Base-by-base conservation (phyloP, 192 early-diverging fungal species). In the Coemansia sp. region DNA sequence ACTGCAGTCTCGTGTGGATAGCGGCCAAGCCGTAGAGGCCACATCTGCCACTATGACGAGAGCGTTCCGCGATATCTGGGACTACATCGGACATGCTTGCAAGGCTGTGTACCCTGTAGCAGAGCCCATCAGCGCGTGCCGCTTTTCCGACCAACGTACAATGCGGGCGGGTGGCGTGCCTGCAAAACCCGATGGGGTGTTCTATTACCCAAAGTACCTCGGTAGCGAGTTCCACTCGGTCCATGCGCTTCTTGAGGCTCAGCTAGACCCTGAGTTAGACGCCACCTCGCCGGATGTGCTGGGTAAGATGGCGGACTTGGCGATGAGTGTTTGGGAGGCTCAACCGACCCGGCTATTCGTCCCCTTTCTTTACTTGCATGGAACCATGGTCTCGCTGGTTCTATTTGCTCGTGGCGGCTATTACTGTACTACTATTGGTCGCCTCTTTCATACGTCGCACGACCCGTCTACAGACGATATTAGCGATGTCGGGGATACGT, bases 301-400 rank as follows among this genome's bases (percentile, higher is more conserved):
- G 15, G 58, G 58, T 6, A 55, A 62, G 12, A 69, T 69, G 57
- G 43, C 68, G 13, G 40, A 47, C 58, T 62, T 60, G 39, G 57
- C 55, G 2, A 6, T 47, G 27, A 24, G 40, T 3, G 58, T 33
- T 39, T 69, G 68, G 58, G 43, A 69, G 31, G 20, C 55, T n/a
- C 68, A 69, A 58, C 27, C 12, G 11, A 69, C 55, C 44, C 38
- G 55, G 20, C n/a, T 31, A 1, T 68, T 68, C 8, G 66, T 68
- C 2, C 66, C 66, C 7, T 52, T 60, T 8, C 10, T 68, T 31
- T 57, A 57, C 18, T 27, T 69, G 27, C 55, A 69, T 33, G 68
- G 68, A 0, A 7, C 41, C 9, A 5, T 12, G 1, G 16, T 34
- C 36, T 55, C 55, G 15, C 20, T 68, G 10, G n/a, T 43, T 16